These are phyloP conservation scores for Fusarium sacchari DNA, from an alignment of 2,329 filamentous ascomycete genomes.

Conservation along the genomic window DNA sequence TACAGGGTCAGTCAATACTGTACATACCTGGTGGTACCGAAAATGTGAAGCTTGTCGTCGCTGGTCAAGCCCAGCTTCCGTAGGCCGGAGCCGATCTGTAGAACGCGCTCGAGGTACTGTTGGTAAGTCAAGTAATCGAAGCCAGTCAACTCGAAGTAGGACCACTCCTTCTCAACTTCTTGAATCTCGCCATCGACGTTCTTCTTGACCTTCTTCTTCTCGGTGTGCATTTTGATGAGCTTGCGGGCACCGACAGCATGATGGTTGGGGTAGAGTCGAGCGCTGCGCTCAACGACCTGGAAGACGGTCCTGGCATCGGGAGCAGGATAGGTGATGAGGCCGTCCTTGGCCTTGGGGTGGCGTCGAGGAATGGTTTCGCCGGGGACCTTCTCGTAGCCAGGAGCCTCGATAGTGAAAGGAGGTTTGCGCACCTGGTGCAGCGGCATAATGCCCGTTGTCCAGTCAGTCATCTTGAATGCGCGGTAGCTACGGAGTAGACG, in stretches of 20 bases:
- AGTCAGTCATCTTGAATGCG: slow-evolving; percentile 44
- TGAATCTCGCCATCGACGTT: slow-evolving; percentile 81
- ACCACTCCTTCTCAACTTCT: slow-evolving; percentile 91
- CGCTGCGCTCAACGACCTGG: slow-evolving; percentile 78
- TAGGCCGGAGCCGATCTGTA: slow-evolving; percentile 77
- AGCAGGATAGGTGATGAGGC: slow-evolving; percentile 71
- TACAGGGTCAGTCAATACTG: not conserved
- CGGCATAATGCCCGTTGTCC: slow-evolving; percentile 59
- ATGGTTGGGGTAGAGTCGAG: slow-evolving; percentile 69
- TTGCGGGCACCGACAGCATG: slow-evolving; percentile 76
- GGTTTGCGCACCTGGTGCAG: slow-evolving; percentile 71
- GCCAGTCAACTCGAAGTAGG: slow-evolving; percentile 83
- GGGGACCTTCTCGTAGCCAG: slow-evolving; percentile 73
- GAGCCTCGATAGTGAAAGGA: slow-evolving; percentile 79
- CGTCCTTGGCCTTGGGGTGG: slow-evolving; percentile 76
- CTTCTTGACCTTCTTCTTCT: slow-evolving; percentile 92
- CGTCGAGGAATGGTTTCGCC: slow-evolving; percentile 89
- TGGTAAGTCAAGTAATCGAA: slow-evolving; percentile 82
- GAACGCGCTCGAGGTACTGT: slow-evolving; percentile 77
- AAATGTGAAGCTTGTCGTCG: slow-evolving; percentile 79
- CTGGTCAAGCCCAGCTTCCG: slow-evolving; percentile 76
- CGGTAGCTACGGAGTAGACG: slow-evolving; percentile 23
- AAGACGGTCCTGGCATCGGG: slow-evolving; percentile 80
- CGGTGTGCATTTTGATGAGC: slow-evolving; percentile 80
- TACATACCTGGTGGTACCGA: slow-evolving; percentile 80